phyloP scores from a whole-genome alignment of 2,329 filamentous ascomycete genomes.

The Parastagonospora avenae region DNA sequence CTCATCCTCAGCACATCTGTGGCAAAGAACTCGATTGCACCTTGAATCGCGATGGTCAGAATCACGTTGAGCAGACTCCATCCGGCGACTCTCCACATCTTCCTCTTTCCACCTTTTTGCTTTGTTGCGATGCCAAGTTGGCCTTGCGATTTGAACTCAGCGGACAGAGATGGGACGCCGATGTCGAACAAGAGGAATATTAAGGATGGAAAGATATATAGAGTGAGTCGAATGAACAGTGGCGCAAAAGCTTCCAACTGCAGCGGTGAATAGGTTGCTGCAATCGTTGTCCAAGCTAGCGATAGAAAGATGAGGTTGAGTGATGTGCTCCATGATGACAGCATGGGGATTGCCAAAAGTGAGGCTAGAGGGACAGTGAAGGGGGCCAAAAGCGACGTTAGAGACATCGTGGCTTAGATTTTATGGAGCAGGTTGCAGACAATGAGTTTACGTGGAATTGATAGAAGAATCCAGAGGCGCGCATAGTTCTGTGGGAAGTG shows the following conservation, averaged over 20 bases:
- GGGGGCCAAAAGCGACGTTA: slow-evolving; percentile 35
- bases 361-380: slow-evolving; percentile 55
- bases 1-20: slow-evolving; percentile 59
- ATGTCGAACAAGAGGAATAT: slow-evolving; percentile 76
- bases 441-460: neutral
- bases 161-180: slow-evolving; percentile 69
- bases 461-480: neutral
- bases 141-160: slow-evolving; percentile 71
- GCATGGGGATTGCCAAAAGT: slow-evolving; percentile 72
- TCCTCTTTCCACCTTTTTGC: slow-evolving; percentile 47
- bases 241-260: slow-evolving; percentile 76
- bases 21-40: slow-evolving; percentile 59
- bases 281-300: slow-evolving; percentile 84
- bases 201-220: slow-evolving; percentile 75
- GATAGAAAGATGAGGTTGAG: slow-evolving; percentile 89
- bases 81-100: slow-evolving; percentile 56
- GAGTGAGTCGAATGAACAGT: slow-evolving; percentile 67
- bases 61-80: slow-evolving; percentile 63
- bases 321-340: slow-evolving; percentile 77
- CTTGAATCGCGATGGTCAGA: slow-evolving; percentile 60
- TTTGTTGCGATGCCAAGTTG: slow-evolving; percentile 53
- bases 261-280: slow-evolving; percentile 75
- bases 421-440: neutral
- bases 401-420: slow-evolving; percentile 24
- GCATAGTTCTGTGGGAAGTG: no score